Evolutionary conservation across 148 eudicot species (phyloP), one percentile per base, ranked within the genome.

Genomic region (Vaccinium vitisidaea): DNA sequence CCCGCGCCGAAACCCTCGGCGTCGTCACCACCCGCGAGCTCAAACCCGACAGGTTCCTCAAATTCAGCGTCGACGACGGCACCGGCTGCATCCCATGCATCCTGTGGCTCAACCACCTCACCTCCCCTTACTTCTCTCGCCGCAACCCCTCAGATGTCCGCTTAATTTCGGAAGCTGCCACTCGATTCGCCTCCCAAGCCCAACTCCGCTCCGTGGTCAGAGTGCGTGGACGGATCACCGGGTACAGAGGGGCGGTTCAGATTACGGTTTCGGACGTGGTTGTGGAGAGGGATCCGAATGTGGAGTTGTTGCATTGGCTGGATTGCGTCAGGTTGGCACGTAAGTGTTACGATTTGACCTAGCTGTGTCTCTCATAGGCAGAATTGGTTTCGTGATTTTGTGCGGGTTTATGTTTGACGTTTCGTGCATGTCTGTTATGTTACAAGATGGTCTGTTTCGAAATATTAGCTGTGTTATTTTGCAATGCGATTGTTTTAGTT

Each of bases 81-180:
- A 92, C 95, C 13, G 98, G 96, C 1, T 90, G 92, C 88, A 55
- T 93, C 52, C 90, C 92, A 2, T 96, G 99, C 78, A 83, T 94
- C 6, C 90, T 96, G 69, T 95, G 99, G 99, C 90, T 93, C 21
- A 96, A 94, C 84, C 99, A 96, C 15, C 86, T 89, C 49, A 92
- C 84, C 8, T 93, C 98, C 16, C 67, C 90, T 0, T 90, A 89
- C 90, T 96, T 93, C 74, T 89, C 95, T 74, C 86, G 92, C 54
- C 82, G 94, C 10, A 75, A 82, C 95, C 95, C 94, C 50, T 12
- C 93, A 83, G 89, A 90, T 91, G 94, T 94, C 89, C 93, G 91
- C 83, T 25, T 86, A 82, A 91, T 91, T 86, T 95, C 96, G 88
- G 75, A 77, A 13, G 75, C 83, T 89, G 90, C 92, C 0, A 18